Conservation (phyloP, 1,284 basidiomycete species). For the Microbotryomycetes sp. region DNA sequence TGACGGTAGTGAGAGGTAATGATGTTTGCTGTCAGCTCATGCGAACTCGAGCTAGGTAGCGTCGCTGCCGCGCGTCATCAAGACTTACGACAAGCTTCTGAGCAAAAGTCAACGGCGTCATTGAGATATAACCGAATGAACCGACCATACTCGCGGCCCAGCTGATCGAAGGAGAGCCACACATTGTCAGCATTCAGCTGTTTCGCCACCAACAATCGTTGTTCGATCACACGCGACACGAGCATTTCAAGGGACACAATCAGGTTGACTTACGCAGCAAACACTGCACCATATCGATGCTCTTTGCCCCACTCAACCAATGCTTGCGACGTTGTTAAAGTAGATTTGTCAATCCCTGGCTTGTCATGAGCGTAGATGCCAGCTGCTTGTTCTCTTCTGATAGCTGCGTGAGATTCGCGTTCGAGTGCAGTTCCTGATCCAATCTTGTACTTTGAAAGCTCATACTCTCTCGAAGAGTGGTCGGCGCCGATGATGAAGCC, state of each 20-base stretch:
- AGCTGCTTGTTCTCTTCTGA: slow-evolving; percentile 20
- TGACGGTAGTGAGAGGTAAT: background rate
- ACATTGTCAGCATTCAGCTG: too few relatives aligned
- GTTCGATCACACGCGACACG: too few relatives aligned
- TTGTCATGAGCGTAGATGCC: slow-evolving; percentile 10
- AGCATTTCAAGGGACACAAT: too few relatives aligned
- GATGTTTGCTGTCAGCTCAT: too few relatives aligned
- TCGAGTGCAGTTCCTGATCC: slow-evolving; percentile 25
- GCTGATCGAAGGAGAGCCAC: too few relatives aligned
- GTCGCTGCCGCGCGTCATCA: too few relatives aligned
- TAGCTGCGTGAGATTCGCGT: slow-evolving; percentile 14
- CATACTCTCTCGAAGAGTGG: slow-evolving; percentile 23
- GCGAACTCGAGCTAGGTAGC: too few relatives aligned
- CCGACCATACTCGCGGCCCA: slow-evolving; percentile 30
- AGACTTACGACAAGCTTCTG: slow-evolving; percentile 27
- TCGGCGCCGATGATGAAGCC: slow-evolving; percentile 31
- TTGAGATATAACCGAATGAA: slow-evolving; percentile 28
- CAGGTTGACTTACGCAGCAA: slow-evolving; percentile 21
- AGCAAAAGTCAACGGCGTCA: slow-evolving; percentile 26
- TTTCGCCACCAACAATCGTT: too few relatives aligned
- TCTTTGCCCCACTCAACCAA: slow-evolving; percentile 29
- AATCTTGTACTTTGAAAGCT: slow-evolving; percentile 28
- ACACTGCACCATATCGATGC: slow-evolving; percentile 28
- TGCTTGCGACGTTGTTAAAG: slow-evolving; percentile 18
- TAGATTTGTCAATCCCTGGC: too few relatives aligned